Conservation (phyloP, 2,329 filamentous ascomycete species). For the Monosporascus sp. region DNA sequence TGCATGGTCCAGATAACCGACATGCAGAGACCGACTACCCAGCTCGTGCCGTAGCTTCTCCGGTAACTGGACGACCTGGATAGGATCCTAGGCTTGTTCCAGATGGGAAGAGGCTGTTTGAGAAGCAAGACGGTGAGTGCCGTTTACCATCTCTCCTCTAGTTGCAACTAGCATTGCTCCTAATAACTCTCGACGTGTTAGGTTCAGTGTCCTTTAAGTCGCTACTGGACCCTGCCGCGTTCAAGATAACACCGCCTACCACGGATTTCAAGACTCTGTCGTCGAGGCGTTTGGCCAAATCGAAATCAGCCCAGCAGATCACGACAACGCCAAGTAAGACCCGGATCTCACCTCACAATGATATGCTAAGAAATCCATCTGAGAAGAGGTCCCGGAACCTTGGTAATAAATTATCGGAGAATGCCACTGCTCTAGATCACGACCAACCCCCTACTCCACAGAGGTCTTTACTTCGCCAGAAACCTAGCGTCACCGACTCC, state of each 20-base stretch:
- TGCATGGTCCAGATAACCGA: not conserved
- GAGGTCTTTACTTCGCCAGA: constrained; percentile 8
- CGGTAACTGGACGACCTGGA: constrained; percentile 11
- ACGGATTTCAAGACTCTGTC: not conserved
- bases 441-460: not conserved
- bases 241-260: not conserved
- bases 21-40: not conserved
- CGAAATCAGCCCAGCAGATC: constrained; percentile 1
- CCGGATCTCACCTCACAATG: not conserved
- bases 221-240: not conserved
- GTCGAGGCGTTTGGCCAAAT: constrained; percentile 3
- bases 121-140: constrained; percentile 21
- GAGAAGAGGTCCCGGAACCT: not conserved
- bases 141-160: not conserved
- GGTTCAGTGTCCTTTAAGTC: constrained; percentile 2
- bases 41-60: constrained; percentile 7
- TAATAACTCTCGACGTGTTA: constrained; percentile 8
- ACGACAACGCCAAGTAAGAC: not conserved
- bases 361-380: not conserved
- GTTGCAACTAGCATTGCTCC: not conserved
- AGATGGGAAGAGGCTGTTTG: constrained; percentile 28
- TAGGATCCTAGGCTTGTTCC: constrained; percentile 24
- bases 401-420: not conserved
- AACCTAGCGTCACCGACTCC: constrained; percentile 29
- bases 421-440: not conserved